Conservation (phyloP, 2,329 filamentous ascomycete genomes). For the Hypoxylon sp. region DNA sequence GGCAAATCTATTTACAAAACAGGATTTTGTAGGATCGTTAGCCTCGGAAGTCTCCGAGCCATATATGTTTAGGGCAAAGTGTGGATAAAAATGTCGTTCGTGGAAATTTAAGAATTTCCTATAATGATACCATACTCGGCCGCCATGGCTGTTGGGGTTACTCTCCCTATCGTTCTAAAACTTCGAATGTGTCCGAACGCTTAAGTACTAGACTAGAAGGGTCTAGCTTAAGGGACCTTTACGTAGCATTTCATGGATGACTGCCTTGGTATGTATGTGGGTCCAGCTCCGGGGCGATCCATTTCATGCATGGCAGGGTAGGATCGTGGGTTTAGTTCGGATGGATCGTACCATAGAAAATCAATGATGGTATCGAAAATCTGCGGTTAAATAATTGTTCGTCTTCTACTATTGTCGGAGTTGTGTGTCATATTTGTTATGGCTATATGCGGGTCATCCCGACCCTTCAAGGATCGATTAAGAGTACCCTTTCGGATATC, state of each 20-base stretch:
- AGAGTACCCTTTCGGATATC: neutral
- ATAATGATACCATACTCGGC: constrained; percentile 14
- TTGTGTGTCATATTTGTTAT: constrained; percentile 28
- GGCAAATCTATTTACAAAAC: constrained; percentile 1
- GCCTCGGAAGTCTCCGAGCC: neutral
- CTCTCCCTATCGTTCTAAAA: constrained; percentile 14
- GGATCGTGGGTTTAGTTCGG: constrained; percentile 15
- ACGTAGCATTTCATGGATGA: constrained; percentile 10
- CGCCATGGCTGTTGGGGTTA: constrained; percentile 2
- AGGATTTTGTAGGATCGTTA: neutral
- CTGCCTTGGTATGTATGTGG: neutral
- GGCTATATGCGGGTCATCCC: constrained; percentile 24
- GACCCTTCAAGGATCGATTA: constrained; percentile 17
- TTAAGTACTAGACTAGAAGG: constrained; percentile 8
- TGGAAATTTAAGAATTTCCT: constrained; percentile 5
- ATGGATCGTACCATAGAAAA: neutral
- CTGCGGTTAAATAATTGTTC: constrained; percentile 1
- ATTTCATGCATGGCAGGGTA: constrained; percentile 14
- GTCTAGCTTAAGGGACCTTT: constrained; percentile 1
- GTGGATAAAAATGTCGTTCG: constrained; percentile 2
- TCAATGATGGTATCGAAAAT: constrained; percentile 3
- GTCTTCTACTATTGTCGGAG: constrained; percentile 8
- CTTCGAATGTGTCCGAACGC: neutral
- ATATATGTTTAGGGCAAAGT: neutral
- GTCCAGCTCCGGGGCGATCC: constrained; percentile 6